A percentile compares a stretch with the other conserved stretches of the same genome.
These are phyloP conservation scores for Heteromeles arbutifolia DNA, from an alignment of 306 rosid genomes.

Conservation along the genomic window DNA sequence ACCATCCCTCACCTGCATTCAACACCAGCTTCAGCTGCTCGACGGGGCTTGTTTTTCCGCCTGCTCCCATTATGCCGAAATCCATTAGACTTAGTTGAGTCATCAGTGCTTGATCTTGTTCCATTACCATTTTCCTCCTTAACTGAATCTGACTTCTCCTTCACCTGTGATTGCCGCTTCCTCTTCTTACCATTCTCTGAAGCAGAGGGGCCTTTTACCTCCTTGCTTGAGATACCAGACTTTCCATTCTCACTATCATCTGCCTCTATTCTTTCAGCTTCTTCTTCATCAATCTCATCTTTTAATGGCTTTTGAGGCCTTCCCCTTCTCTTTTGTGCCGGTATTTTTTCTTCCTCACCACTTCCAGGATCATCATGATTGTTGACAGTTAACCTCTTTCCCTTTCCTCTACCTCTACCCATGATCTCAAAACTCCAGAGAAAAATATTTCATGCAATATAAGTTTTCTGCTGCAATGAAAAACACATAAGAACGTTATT, in stretches of 20 bases:
- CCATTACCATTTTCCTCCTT: constrained; percentile 39
- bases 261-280: constrained; percentile 32
- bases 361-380: constrained; percentile 46
- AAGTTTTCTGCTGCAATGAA: constrained; percentile 31
- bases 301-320: constrained; percentile 46
- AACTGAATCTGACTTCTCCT: constrained; percentile 34
- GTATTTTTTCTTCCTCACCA: constrained; percentile 49
- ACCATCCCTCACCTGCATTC: constrained; percentile 63
- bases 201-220: constrained; percentile 22
- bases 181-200: constrained; percentile 47
- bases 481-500: constrained; percentile 1
- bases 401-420: constrained; percentile 57
- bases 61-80: constrained; percentile 84
- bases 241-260: constrained; percentile 32
- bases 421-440: constrained; percentile 34
- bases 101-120: constrained; percentile 29
- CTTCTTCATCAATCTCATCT: constrained; percentile 45
- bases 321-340: constrained; percentile 47
- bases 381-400: constrained; percentile 34
- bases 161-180: constrained; percentile 33
- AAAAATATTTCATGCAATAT: constrained; percentile 40
- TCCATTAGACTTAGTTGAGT: constrained; percentile 41
- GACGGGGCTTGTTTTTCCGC: constrained; percentile 75
- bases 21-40: constrained; percentile 91
- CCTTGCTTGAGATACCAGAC: constrained; percentile 23